Conservation (phyloP, 768 basidiomycete species). For the Kondoa malvinella region DNA sequence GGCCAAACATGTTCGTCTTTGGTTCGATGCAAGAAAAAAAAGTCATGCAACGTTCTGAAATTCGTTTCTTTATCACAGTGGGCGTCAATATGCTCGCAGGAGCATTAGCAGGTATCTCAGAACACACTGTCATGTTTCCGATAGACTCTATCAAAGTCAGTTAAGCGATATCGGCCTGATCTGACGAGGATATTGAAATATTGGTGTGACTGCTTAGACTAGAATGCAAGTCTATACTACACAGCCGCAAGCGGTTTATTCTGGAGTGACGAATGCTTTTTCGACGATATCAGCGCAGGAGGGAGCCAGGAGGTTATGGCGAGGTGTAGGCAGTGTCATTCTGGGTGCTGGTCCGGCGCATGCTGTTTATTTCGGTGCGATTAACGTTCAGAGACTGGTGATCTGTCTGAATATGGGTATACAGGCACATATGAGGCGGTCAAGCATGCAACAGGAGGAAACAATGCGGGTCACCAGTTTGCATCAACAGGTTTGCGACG, state of each 20-base stretch:
- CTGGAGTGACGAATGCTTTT: slow-evolving; percentile 76
- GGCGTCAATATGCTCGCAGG: slow-evolving; percentile 94
- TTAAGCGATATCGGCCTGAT: not conserved
- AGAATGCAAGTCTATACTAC: slow-evolving; percentile 96
- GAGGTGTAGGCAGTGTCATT: slow-evolving; percentile 88
- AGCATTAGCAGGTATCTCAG: slow-evolving; percentile 91
- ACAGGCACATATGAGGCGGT: slow-evolving; percentile 61
- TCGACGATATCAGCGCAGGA: slow-evolving; percentile 85
- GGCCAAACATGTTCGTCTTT: slow-evolving; percentile 30
- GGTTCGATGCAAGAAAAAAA: not conserved
- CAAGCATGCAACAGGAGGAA: slow-evolving; percentile 80
- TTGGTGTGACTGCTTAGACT: slow-evolving; percentile 43
- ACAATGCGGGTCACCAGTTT: slow-evolving; percentile 58
- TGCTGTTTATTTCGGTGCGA: slow-evolving; percentile 76
- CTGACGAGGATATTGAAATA: too few relatives aligned
- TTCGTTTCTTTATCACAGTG: slow-evolving; percentile 29
- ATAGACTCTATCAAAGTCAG: slow-evolving; percentile 93
- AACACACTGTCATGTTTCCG: slow-evolving; percentile 97
- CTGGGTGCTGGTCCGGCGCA: slow-evolving; percentile 95
- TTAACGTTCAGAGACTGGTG: not conserved
- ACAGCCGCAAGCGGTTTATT: slow-evolving; percentile 60
- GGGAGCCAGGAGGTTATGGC: slow-evolving; percentile 77
- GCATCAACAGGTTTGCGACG: slow-evolving; percentile 58
- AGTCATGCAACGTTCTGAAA: slow-evolving; percentile 36
- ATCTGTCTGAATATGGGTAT: not conserved